Evolutionary conservation across 495 filamentous ascomycete species (phyloP).

Genomic region (Aspergillus mulundensis): DNA sequence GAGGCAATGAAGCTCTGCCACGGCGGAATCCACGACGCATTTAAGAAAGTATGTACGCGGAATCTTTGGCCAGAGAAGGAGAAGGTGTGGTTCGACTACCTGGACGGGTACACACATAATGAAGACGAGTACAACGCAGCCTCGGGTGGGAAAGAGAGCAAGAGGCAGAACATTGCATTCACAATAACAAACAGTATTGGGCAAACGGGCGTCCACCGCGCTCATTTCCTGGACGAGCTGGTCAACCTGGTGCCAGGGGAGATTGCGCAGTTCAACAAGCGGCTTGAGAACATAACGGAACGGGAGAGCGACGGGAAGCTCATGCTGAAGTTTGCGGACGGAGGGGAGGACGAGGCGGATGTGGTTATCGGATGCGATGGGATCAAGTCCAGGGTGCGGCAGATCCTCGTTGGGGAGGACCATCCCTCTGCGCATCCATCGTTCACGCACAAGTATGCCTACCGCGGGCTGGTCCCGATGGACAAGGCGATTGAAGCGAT

Average conservation of each 20-base stretch:
- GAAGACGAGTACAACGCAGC: conserved; percentile 1
- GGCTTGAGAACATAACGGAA: conserved; percentile 17
- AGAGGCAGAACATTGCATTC: conserved; percentile 20
- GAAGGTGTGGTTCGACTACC: conserved; percentile 27
- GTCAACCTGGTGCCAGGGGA: conserved; percentile 42
- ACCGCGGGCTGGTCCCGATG: conserved; percentile 51
- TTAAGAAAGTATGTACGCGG: conserved; percentile 32
- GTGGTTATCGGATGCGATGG: conserved; percentile 58
- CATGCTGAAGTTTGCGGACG: conserved; percentile 29
- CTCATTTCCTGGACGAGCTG: conserved; percentile 47
- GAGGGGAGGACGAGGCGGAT: conserved; percentile 30
- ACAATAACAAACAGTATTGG: conserved; percentile 24
- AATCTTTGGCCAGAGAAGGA: conserved; percentile 34
- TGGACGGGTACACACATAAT: conserved; percentile 21
- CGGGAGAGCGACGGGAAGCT: conserved; percentile 25
- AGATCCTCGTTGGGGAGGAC: conserved; percentile 33
- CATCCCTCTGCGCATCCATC: conserved; percentile 33
- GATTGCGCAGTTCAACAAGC: conserved; percentile 43
- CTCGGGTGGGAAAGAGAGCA: background rate
- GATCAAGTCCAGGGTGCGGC: conserved; percentile 49
- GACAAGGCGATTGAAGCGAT: conserved; percentile 43
- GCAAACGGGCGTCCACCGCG: conserved; percentile 43
- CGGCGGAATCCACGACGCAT: conserved; percentile 40
- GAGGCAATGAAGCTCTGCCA: conserved; percentile 53
- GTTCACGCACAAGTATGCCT: conserved; percentile 48